Conservation (phyloP, 768 basidiomycete species). For the Psilocybe sp. region DNA sequence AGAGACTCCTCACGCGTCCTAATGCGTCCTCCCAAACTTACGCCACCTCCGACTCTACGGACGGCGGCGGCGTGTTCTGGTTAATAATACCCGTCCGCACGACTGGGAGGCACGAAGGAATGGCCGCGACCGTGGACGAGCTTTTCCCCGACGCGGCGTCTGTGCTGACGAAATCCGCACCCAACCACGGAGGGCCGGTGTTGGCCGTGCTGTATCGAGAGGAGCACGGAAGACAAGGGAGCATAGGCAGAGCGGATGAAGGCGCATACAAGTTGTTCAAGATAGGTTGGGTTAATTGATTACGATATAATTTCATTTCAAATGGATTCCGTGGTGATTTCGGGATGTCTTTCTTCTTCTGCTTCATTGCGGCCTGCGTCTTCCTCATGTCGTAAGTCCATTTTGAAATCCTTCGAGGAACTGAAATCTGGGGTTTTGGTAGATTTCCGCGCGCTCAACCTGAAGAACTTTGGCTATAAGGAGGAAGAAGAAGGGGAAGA, state of each 20-base stretch:
- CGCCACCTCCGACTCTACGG: too few relatives aligned
- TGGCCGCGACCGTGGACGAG: conserved; percentile 52
- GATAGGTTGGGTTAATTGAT: conserved; percentile 59
- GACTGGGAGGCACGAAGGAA: conserved; percentile 59
- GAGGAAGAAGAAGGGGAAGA: too few relatives aligned
- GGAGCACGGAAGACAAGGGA: conserved; percentile 44
- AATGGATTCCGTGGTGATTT: too few relatives aligned
- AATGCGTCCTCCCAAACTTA: conserved; percentile 2
- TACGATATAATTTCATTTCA: not conserved
- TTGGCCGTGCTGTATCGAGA: conserved; percentile 49
- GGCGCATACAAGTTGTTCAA: conserved; percentile 64
- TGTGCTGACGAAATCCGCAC: not conserved
- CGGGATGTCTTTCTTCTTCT: not conserved
- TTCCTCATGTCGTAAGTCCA: too few relatives aligned
- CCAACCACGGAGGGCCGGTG: conserved; percentile 11
- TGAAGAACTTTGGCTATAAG: too few relatives aligned
- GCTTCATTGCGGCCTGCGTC: not conserved
- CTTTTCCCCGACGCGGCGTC: conserved; percentile 38
- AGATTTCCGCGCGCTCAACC: too few relatives aligned
- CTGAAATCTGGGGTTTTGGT: too few relatives aligned
- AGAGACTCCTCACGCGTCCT: conserved; percentile 39
- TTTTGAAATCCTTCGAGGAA: too few relatives aligned
- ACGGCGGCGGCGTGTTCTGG: conserved; percentile 57
- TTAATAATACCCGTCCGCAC: conserved; percentile 69
- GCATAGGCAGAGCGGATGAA: conserved; percentile 69